phyloP scores from a whole-genome alignment of 768 basidiomycete genomes.

The Trametes gibbosa region DNA sequence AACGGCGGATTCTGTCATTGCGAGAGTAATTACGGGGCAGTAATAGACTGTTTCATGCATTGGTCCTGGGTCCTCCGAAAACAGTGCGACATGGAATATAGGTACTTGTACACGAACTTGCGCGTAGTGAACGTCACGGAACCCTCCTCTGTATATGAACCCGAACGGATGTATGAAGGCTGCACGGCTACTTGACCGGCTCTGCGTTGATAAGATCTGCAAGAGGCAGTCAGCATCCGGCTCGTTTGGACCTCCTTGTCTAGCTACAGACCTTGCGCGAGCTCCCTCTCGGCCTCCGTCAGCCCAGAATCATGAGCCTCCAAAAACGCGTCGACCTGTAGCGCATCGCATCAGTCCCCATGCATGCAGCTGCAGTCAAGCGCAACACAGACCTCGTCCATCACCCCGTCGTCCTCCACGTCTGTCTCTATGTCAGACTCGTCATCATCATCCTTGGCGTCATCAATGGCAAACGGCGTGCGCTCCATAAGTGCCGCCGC shows the following conservation, averaged over 20 bases:
- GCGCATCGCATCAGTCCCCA: not conserved
- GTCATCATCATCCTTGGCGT: slow-evolving; percentile 82
- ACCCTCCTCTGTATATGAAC: not conserved
- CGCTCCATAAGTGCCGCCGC: slow-evolving; percentile 81
- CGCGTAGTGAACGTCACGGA: slow-evolving; percentile 1
- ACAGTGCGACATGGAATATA: slow-evolving; percentile 20
- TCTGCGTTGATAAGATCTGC: slow-evolving; percentile 60
- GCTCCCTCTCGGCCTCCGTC: slow-evolving; percentile 73
- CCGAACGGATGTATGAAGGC: not conserved
- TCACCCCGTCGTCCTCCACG: slow-evolving; percentile 68
- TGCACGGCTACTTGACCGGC: slow-evolving; percentile 41
- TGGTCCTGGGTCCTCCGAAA: slow-evolving; percentile 11
- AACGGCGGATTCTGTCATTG: not conserved
- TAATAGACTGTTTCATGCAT: slow-evolving; percentile 13
- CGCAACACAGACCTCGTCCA: slow-evolving; percentile 69
- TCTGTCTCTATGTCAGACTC: slow-evolving; percentile 48
- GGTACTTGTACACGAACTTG: slow-evolving; percentile 15
- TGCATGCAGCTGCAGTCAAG: not conserved
- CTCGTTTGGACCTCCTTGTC: not conserved
- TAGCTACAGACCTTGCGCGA: slow-evolving; percentile 61
- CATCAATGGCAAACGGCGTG: slow-evolving; percentile 96
- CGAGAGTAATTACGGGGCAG: not conserved
- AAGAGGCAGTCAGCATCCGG: not conserved
- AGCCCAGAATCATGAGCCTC: slow-evolving; percentile 90
- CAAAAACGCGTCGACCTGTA: slow-evolving; percentile 86